phyloP scores from a whole-genome alignment of 2,329 filamentous ascomycete genomes.

The Colletotrichum tamarilloi region DNA sequence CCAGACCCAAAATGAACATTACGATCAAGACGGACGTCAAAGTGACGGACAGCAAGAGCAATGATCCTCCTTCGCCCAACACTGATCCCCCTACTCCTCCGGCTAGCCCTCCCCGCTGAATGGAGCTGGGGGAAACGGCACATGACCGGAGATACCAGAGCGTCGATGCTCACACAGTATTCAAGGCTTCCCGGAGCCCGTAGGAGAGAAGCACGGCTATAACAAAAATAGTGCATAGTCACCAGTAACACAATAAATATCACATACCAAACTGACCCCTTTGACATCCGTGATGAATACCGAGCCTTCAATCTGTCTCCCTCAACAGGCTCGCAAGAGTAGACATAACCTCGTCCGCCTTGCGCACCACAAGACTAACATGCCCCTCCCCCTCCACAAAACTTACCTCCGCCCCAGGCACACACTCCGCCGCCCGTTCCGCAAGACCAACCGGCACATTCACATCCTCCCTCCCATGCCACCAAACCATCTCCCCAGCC shows the following conservation, averaged over 20 bases:
- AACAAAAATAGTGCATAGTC: background rate
- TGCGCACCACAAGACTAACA: background rate
- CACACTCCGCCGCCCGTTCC: background rate
- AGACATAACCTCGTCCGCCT: background rate
- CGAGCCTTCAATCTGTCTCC: background rate
- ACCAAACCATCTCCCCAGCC: conserved; percentile 40
- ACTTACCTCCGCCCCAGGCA: background rate
- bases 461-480: conserved; percentile 46
- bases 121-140: too few relatives aligned
- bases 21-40: background rate
- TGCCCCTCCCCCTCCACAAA: background rate
- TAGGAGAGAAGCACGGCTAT: background rate
- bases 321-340: background rate
- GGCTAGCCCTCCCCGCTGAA: background rate
- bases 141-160: background rate
- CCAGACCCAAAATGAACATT: too few relatives aligned
- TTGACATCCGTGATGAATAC: too few relatives aligned
- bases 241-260: background rate
- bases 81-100: conserved; percentile 13
- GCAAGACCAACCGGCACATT: conserved; percentile 45
- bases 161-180: background rate
- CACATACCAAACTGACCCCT: background rate
- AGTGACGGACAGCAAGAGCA: background rate
- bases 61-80: conserved; percentile 7
- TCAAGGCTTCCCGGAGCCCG: too few relatives aligned